Evolutionary conservation across 2,329 filamentous ascomycete species (phyloP).

Genomic region (Microsporum ferrugineum): DNA sequence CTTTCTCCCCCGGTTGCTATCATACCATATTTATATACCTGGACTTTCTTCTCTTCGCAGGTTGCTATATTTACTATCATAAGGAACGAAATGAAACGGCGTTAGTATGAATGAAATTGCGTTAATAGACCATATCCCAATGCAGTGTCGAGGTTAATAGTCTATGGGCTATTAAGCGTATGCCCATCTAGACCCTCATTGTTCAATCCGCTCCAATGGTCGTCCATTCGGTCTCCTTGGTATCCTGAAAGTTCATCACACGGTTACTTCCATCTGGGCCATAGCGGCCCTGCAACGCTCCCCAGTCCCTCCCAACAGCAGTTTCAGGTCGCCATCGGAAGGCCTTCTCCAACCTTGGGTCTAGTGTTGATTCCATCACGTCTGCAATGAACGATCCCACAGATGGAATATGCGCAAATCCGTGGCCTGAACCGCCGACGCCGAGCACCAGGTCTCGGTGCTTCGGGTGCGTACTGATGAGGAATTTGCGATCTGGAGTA

Average conservation of each 20-base stretch:
- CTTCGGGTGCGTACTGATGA: slow-evolving; percentile 41
- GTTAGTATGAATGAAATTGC: not conserved
- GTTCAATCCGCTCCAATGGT: not conserved
- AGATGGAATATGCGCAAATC: slow-evolving; percentile 43
- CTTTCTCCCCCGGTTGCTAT: not conserved
- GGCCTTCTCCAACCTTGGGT: slow-evolving; percentile 32
- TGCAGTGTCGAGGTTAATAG: not conserved
- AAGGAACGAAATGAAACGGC: not conserved
- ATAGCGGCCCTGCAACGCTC: not conserved
- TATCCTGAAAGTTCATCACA: not conserved
- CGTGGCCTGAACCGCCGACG: slow-evolving; percentile 43
- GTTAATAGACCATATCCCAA: not conserved
- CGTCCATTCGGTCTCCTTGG: not conserved
- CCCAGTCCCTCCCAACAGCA: not conserved
- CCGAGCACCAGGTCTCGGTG: slow-evolving; percentile 36
- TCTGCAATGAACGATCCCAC: slow-evolving; percentile 42
- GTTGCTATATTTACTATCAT: not conserved
- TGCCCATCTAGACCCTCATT: not conserved
- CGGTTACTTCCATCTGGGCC: not conserved
- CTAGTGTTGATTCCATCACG: slow-evolving; percentile 36
- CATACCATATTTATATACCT: not conserved
- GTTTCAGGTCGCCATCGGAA: slow-evolving; percentile 40
- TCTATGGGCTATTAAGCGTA: not conserved
- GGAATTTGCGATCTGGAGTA: slow-evolving; percentile 43
- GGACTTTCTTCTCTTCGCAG: not conserved